Conservation (phyloP, 805 yeast species). For the Cyberlindnera bimundalis region DNA sequence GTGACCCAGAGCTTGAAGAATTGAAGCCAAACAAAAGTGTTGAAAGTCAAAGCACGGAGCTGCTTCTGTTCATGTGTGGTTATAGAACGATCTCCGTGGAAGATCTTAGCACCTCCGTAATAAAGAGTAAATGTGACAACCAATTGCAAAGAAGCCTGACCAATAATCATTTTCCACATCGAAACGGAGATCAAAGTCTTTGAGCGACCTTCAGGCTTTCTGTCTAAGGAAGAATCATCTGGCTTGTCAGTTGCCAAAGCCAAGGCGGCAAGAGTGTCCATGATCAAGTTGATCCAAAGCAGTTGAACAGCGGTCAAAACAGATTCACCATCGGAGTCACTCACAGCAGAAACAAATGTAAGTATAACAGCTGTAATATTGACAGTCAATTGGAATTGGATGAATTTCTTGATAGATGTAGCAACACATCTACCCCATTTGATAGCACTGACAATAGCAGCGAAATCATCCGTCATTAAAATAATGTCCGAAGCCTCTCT, state of each 20-base stretch:
- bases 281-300: conserved; percentile 94
- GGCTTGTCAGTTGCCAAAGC: conserved; percentile 98
- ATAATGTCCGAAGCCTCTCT: conserved; percentile 95
- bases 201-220: conserved; percentile 80
- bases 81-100: conserved; percentile 37
- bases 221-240: conserved; percentile 69
- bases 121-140: conserved; percentile 75
- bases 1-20: conserved; percentile 90
- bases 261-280: conserved; percentile 97
- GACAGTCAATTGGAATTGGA: conserved; percentile 95
- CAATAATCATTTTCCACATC: conserved; percentile 98
- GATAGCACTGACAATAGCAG: conserved; percentile 93
- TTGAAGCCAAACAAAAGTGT: conserved; percentile 97
- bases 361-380: conserved; percentile 94
- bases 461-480: conserved; percentile 90
- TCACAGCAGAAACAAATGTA: conserved; percentile 92
- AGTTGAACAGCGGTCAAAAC: conserved; percentile 97
- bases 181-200: conserved; percentile 80
- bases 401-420: conserved; percentile 88
- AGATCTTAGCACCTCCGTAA: conserved; percentile 68
- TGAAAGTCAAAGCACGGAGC: conserved; percentile 84
- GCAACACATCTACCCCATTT: conserved; percentile 99
- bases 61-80: conserved; percentile 49
- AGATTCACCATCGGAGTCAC: conserved; percentile 71
- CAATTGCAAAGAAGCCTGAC: conserved; percentile 80